Evolutionary conservation across 805 yeast genomes (phyloP).

Genomic region (Hanseniaspora guilliermondii): DNA sequence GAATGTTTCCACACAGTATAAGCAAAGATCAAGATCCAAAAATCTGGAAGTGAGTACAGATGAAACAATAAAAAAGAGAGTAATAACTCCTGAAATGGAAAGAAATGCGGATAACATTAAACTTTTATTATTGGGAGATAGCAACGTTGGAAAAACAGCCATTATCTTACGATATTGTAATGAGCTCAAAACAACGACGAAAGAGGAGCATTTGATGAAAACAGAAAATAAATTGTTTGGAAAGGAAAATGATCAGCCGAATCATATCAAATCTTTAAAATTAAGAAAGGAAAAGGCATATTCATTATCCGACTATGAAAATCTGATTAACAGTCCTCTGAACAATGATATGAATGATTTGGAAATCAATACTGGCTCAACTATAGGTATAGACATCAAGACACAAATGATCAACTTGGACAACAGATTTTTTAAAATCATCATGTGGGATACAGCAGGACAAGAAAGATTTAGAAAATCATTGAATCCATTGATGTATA

Average conservation of each 20-base stretch:
- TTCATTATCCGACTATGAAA: constrained; percentile 27
- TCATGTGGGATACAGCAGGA: constrained; percentile 42
- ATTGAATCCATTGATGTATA: constrained; percentile 33
- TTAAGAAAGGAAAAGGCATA: constrained; percentile 19
- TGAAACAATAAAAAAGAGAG: not conserved
- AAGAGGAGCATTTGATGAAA: constrained; percentile 1
- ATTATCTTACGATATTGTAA: constrained; percentile 34
- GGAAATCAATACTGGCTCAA: constrained; percentile 28
- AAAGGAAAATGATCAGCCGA: not conserved
- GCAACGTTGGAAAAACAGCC: constrained; percentile 40
- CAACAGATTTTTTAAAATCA: constrained; percentile 33
- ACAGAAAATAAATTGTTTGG: constrained; percentile 9
- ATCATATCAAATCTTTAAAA: not conserved
- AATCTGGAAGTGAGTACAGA: not conserved
- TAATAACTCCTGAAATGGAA: constrained; percentile 8
- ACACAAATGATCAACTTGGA: constrained; percentile 34
- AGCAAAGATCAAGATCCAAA: constrained; percentile 11
- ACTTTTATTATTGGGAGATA: constrained; percentile 33
- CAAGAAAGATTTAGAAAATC: constrained; percentile 39
- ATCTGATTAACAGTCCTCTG: constrained; percentile 23
- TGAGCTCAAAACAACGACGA: constrained; percentile 19
- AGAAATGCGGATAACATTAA: constrained; percentile 23
- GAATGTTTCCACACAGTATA: not conserved
- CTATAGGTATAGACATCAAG: constrained; percentile 38
- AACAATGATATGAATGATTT: constrained; percentile 20